Conservation (phyloP, 2,329 filamentous ascomycete species). For the Emergomyces pasteurianus region DNA sequence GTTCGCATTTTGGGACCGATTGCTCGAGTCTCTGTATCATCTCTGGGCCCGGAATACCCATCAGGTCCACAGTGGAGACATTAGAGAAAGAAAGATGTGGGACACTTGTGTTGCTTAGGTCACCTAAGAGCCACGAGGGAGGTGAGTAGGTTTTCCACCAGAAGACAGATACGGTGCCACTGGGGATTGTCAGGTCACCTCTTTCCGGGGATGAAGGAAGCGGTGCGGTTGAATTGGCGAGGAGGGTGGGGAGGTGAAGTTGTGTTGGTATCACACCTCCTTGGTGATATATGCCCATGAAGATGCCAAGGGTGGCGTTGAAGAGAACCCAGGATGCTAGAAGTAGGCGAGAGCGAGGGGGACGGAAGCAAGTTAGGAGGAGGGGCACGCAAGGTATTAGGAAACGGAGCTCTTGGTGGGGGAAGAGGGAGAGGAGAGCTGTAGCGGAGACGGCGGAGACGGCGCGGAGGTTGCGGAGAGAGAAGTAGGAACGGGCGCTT, state of each 20-base stretch:
- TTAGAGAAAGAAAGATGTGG: constrained; percentile 10
- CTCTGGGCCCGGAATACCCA: constrained; percentile 34
- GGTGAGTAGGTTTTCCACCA: constrained; percentile 47
- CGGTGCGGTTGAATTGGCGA: constrained; percentile 18
- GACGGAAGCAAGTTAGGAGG: constrained; percentile 36
- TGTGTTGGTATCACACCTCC: constrained; percentile 41
- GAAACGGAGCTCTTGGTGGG: constrained; percentile 43
- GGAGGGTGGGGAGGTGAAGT: constrained; percentile 31
- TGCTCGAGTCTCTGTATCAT: constrained; percentile 29
- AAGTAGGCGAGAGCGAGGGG: constrained; percentile 31
- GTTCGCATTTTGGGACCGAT: constrained; percentile 21
- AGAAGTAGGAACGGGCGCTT: constrained; percentile 18
- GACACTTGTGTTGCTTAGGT: constrained; percentile 7
- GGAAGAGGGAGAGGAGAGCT: constrained; percentile 33
- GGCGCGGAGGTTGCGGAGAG: constrained; percentile 29
- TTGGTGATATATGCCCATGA: constrained; percentile 44
- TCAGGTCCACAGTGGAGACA: constrained; percentile 35
- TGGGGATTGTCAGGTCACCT: not conserved
- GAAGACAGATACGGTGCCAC: constrained; percentile 27
- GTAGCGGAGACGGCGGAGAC: constrained; percentile 34
- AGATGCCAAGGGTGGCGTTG: constrained; percentile 35
- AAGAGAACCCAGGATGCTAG: constrained; percentile 37
- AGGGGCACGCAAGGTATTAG: constrained; percentile 40
- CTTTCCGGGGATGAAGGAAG: constrained; percentile 9
- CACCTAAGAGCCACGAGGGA: constrained; percentile 39